Conservation (phyloP, 2,329 filamentous ascomycete genomes). For the Arthrobotrys conoides region DNA sequence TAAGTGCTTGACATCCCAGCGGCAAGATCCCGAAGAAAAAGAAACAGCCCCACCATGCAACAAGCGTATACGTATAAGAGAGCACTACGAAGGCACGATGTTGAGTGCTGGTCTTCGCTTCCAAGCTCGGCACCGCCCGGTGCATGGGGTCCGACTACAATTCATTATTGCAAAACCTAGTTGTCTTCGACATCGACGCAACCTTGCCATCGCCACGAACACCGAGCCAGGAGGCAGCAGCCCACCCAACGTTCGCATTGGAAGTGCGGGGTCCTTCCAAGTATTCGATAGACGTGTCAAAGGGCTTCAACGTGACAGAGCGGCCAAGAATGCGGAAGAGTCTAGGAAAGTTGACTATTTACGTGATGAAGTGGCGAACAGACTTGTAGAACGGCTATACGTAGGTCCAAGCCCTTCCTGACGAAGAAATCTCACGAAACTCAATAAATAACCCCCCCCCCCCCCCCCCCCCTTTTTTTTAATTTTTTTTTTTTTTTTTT, state of each 20-base stretch:
- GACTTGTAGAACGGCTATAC: slow-evolving; percentile 87
- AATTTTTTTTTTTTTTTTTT: background rate
- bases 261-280: slow-evolving; percentile 73
- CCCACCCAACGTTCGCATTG: background rate
- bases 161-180: background rate
- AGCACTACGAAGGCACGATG: slow-evolving; percentile 1
- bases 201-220: slow-evolving; percentile 1
- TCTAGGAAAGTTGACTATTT: slow-evolving; percentile 91
- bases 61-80: background rate
- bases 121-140: background rate
- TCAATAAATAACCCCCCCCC: background rate
- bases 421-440: no score
- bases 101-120: background rate
- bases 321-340: slow-evolving; percentile 77
- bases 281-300: slow-evolving; percentile 93
- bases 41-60: background rate
- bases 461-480: no score
- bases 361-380: slow-evolving; percentile 88
- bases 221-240: background rate
- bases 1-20: no score
- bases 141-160: background rate
- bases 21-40: background rate
- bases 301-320: slow-evolving; percentile 90
- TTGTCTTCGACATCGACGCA: background rate
- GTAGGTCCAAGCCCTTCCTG: slow-evolving; percentile 68